Base-by-base conservation (phyloP, 257 asterid genomes). In the Coffea canephora region DNA sequence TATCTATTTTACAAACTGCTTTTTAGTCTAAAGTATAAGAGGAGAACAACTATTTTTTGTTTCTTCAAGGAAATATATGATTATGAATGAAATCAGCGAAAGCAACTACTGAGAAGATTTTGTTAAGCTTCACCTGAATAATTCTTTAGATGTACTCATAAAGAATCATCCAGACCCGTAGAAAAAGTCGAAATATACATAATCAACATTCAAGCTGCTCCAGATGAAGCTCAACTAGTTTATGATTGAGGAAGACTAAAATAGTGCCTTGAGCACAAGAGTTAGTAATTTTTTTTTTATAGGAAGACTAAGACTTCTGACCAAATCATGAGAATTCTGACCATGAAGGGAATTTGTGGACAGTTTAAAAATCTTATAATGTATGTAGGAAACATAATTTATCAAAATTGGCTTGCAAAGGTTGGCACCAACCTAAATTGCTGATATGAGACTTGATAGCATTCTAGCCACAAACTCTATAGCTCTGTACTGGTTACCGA, bases 361-460 rank as follows among this genome's bases (percentile, higher is more conserved):
- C 39, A 64, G 4, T n/a, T 64, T 8, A 8, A 64, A 64, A 25
- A n/a, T 25, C 16, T 25, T 27, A n/a, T n/a, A 46, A 23, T 6
- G 43, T 10, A 12, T 48, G 55, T 7, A 25, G 64, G 6, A 11
- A 25, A 46, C 15, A 11, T 48, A 27, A 25, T n/a, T 72, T 10
- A 73, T 73, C 64, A 73, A 73, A 27, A 13, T 73, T 73, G 76
- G 76, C 76, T 72, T 49, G 76, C 76, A 73, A 50, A 73, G 64
- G 76, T 43, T 73, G 76, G 76, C 76, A 73, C 13, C 10, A n/a
- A 48, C 8, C 23, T 0, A 12, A 8, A 8, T 70, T 52, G 9
- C 14, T 45, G 74, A 21, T 18, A 18, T 41, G 73, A 71, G 18
- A 31, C 11, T 2, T 36, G 8, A 14, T 31, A 3, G 45, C 45